Evolutionary conservation across 1,139 yeast species (phyloP).

Genomic region (Sugiyamaella grinbergsii): DNA sequence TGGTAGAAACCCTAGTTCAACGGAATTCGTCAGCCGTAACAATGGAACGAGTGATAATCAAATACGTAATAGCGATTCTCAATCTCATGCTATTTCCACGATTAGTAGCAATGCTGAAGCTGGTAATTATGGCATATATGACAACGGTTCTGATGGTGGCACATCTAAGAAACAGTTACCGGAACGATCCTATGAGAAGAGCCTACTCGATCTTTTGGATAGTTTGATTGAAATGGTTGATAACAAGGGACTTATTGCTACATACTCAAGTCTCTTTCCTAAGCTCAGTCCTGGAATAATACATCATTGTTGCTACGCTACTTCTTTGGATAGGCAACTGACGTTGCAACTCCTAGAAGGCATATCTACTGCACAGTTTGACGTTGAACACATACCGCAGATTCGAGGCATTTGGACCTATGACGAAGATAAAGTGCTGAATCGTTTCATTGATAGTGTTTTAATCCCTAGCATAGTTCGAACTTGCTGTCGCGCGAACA

Average conservation of each 20-base stretch:
- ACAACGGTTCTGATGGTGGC: background rate
- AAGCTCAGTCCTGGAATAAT: background rate
- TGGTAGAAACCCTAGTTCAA: background rate
- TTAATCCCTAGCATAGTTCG: conserved; percentile 5
- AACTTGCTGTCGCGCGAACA: background rate
- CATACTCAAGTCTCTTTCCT: background rate
- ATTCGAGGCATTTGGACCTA: conserved; percentile 14
- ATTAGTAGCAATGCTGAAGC: background rate
- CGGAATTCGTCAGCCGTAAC: background rate
- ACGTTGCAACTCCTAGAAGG: conserved; percentile 7
- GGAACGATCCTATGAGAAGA: background rate
- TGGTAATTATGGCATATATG: background rate
- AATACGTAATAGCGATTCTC: background rate
- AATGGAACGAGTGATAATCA: background rate
- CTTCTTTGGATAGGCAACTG: conserved; percentile 13
- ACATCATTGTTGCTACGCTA: conserved; percentile 11
- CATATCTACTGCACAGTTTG: background rate
- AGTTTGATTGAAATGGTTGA: background rate
- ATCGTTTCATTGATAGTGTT: conserved; percentile 1
- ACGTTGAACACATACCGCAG: conserved; percentile 5
- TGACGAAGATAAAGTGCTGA: conserved; percentile 11
- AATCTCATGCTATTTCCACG: no score
- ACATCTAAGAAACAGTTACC: background rate
- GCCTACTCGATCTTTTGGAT: conserved; percentile 1
- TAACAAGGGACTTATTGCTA: background rate